A percentile compares a stretch with the other conserved stretches of the same genome.
phyloP scores from a whole-genome alignment of 2,329 filamentous ascomycete genomes.

The Nemania sp. region DNA sequence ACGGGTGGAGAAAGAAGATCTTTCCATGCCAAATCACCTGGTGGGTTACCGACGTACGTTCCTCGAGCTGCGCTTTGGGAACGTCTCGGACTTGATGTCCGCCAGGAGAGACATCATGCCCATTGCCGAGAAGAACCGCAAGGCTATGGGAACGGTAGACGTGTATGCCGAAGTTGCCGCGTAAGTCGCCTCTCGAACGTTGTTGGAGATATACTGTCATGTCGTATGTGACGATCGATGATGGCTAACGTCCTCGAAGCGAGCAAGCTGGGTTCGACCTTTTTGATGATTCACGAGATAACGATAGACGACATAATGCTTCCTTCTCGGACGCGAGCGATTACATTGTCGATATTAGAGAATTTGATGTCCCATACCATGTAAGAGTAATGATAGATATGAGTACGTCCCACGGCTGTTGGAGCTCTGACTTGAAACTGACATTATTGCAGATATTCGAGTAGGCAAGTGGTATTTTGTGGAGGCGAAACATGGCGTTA shows the following conservation, averaged over 20 bases:
- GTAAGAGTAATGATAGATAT: conserved; percentile 97
- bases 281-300: conserved; percentile 84
- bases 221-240: background rate
- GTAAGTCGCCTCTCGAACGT: conserved; percentile 53
- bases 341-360: conserved; percentile 96
- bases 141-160: conserved; percentile 95
- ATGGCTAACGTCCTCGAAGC: conserved; percentile 31
- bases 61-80: conserved; percentile 82
- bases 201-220: background rate
- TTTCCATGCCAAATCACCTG: conserved; percentile 93
- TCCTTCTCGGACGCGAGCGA: conserved; percentile 87
- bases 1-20: conserved; percentile 86
- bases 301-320: conserved; percentile 77
- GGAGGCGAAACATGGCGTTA: conserved; percentile 87
- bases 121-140: conserved; percentile 94
- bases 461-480: conserved; percentile 98
- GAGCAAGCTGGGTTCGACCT: conserved; percentile 71
- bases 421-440: conserved; percentile 20
- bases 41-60: conserved; percentile 89
- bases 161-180: conserved; percentile 95
- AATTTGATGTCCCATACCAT: conserved; percentile 99
- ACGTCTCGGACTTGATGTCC: conserved; percentile 84
- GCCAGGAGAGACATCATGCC: conserved; percentile 84
- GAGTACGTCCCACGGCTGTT: conserved; percentile 52
- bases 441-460: conserved; percentile 71